Evolutionary conservation across 306 rosid species (phyloP), one percentile per base, ranked within the genome.

Genomic region (Ceratonia siliqua): DNA sequence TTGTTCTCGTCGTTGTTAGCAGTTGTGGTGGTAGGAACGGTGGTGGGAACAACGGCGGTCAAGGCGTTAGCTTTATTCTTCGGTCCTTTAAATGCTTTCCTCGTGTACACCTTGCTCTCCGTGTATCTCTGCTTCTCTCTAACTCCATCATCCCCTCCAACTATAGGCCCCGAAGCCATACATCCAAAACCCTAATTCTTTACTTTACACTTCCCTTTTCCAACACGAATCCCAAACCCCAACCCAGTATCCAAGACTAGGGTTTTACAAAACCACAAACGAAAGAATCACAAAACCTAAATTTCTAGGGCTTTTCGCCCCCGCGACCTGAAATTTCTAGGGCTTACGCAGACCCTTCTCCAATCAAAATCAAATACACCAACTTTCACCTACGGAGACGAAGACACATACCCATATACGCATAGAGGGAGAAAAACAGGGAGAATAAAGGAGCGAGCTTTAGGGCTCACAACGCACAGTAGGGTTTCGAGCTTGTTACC

Each of bases 111-210:
- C 83, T 89, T 89, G 70, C 66, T 59, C 78, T 83, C 96, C 46
- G 54, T 45, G 46, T 24, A 82, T 72, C 92, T 82, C 83, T 85
- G 82, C 74, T 82, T 89, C 83, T 81, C 90, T 80, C 69, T 79
- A 71, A 74, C 73, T 78, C 90, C 97, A 48, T 90, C 92, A 62
- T 88, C 96, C 78, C 81, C 93, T 48, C 80, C 98, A 66, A 78
- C 88, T 20, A 48, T 73, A 78, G 91, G 88, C 86, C 86, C 96
- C 77, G 97, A 91, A 88, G 96, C 96, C 98, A 94, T 94, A 83
- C 92, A 91, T 87, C 79, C 95, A 83, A 84, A 89, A 90, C 94
- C 97, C 89, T 85, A 91, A 84, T 80, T 58, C 70, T 64, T 57
- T 52, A 55, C 48, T 30, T 15, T 30, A 22, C 68, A n/a, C 50